Evolutionary conservation across 2,329 filamentous ascomycete genomes (phyloP).

Genomic region (Canariomyces notabilis): DNA sequence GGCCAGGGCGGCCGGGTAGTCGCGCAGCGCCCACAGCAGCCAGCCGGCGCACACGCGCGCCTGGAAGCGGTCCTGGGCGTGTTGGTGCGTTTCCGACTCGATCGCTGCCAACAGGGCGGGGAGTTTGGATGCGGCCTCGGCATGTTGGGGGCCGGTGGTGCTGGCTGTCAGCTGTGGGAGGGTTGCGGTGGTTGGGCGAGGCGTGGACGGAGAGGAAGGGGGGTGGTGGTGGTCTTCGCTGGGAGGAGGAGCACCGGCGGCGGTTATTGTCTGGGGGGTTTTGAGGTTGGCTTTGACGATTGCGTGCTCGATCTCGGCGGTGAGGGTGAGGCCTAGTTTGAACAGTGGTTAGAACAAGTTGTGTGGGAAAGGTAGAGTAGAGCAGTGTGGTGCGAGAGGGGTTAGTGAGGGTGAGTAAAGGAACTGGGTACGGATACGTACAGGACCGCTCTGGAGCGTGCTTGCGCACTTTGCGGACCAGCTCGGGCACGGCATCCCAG

Average conservation of each 20-base stretch:
- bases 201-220: too few species aligned
- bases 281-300: conserved; percentile 53
- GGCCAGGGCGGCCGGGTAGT: conserved; percentile 57
- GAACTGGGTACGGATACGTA: conserved; percentile 44
- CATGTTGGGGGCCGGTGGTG: conserved; percentile 37
- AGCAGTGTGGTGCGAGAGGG: conserved; percentile 14
- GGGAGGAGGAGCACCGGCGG: too few species aligned
- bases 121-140: conserved; percentile 40
- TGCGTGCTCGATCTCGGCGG: conserved; percentile 64
- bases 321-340: conserved; percentile 66
- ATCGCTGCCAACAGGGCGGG: conserved; percentile 52
- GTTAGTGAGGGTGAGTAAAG: conserved; percentile 7
- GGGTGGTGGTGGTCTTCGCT: too few species aligned
- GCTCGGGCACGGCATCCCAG: conserved; percentile 82
- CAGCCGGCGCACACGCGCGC: conserved; percentile 79
- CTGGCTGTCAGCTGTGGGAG: conserved; percentile 35
- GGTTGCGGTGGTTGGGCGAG: too few species aligned
- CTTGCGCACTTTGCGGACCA: conserved; percentile 89
- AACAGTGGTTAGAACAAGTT: too few species aligned
- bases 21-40: conserved; percentile 73
- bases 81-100: conserved; percentile 50
- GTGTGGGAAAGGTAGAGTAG: conserved; percentile 12
- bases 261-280: too few species aligned
- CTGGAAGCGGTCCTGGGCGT: conserved; percentile 63
- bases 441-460: conserved; percentile 82